phyloP scores from a whole-genome alignment of 2,329 filamentous ascomycete species.

The Apiospora phragmitis region DNA sequence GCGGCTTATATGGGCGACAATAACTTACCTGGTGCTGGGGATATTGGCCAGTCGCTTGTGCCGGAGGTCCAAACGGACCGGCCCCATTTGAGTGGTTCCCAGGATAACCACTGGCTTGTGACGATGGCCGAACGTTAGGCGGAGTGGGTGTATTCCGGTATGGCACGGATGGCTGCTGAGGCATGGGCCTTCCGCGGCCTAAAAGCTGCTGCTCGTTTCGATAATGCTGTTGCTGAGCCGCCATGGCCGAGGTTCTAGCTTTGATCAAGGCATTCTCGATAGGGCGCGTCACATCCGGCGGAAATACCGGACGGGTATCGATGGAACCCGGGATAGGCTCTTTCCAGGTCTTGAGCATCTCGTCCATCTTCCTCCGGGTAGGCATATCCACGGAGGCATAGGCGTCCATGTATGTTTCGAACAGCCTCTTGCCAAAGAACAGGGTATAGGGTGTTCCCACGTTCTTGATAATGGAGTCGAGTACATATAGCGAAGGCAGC shows the following conservation, averaged over 20 bases:
- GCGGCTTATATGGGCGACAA: not conserved
- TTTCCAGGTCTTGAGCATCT: constrained; percentile 98
- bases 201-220: constrained; percentile 57
- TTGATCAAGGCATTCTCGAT: constrained; percentile 96
- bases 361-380: constrained; percentile 89
- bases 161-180: constrained; percentile 46
- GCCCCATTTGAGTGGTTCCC: constrained; percentile 25
- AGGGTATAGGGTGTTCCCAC: constrained; percentile 96
- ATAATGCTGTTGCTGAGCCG: constrained; percentile 56
- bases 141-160: constrained; percentile 77
- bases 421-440: constrained; percentile 89
- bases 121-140: constrained; percentile 48
- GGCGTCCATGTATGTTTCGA: constrained; percentile 93
- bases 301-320: constrained; percentile 90
- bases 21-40: constrained; percentile 34
- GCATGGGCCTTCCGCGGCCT: constrained; percentile 50
- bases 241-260: constrained; percentile 63
- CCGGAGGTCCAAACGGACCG: constrained; percentile 5
- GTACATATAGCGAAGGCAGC: constrained; percentile 91
- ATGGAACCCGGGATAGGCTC: constrained; percentile 92
- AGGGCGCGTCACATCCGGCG: constrained; percentile 79
- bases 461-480: constrained; percentile 98
- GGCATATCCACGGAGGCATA: constrained; percentile 84
- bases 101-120: constrained; percentile 34
- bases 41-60: constrained; percentile 24